Conservation (phyloP, 2,329 filamentous ascomycete genomes). For the Tolypocladium inflatum region DNA sequence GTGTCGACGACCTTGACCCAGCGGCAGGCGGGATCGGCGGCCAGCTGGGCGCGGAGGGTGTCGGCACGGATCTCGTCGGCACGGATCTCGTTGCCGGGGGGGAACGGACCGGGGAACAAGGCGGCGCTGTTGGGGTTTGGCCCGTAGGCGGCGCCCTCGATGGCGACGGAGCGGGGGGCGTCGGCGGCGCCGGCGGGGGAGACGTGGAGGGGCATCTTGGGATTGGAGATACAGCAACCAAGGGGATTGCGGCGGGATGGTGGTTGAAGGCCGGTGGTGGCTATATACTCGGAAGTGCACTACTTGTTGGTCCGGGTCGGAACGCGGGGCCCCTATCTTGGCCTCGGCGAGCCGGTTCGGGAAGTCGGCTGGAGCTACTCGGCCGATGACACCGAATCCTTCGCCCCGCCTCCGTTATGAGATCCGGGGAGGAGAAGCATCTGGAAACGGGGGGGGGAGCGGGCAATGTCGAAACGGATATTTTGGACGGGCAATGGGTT, state of each 20-base stretch:
- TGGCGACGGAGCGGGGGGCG: conserved; percentile 21
- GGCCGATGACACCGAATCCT: neutral
- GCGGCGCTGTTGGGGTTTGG: conserved; percentile 18
- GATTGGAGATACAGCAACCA: neutral
- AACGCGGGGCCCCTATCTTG: neutral
- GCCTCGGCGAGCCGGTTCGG: conserved; percentile 12
- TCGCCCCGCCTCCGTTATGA: neutral
- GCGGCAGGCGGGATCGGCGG: conserved; percentile 15
- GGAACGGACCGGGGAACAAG: conserved; percentile 20
- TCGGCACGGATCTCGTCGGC: conserved; percentile 10
- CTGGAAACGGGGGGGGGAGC: neutral
- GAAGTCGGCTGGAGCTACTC: neutral
- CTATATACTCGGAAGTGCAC: neutral
- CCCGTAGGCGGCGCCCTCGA: conserved; percentile 27
- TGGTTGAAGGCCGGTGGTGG: neutral
- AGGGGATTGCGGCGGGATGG: neutral
- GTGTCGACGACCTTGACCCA: conserved; percentile 27
- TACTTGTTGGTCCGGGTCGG: neutral
- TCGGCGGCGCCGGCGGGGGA: conserved; percentile 24
- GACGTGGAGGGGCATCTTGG: conserved; percentile 27
- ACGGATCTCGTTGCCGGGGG: conserved; percentile 7
- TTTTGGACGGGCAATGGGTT: neutral
- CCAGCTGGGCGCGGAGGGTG: conserved; percentile 11
- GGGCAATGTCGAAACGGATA: neutral
- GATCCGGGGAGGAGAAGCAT: neutral